Evolutionary conservation across 2,329 filamentous ascomycete genomes (phyloP).

Genomic region (Pseudocercospora macadamiae): DNA sequence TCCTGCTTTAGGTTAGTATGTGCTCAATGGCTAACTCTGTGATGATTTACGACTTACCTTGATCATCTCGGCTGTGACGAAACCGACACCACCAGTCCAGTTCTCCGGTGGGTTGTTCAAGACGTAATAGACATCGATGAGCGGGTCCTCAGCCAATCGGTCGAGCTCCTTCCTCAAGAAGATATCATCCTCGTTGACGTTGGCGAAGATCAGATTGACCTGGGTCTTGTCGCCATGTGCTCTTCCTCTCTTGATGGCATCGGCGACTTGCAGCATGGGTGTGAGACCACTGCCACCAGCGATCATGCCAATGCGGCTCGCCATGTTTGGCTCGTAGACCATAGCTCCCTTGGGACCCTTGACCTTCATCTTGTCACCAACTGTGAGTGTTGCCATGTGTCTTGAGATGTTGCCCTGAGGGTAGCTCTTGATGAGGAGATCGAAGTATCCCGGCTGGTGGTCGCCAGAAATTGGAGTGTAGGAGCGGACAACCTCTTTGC

Average conservation of each 20-base stretch:
- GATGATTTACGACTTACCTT: conserved; percentile 55
- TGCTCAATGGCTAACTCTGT: conserved; percentile 17
- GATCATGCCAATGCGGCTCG: conserved; percentile 95
- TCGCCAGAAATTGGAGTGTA: conserved; percentile 93
- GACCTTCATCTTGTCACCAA: conserved; percentile 88
- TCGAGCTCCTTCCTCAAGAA: conserved; percentile 92
- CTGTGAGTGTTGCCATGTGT: conserved; percentile 78
- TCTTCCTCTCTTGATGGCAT: conserved; percentile 66
- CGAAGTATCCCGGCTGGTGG: conserved; percentile 87
- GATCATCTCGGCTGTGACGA: conserved; percentile 95
- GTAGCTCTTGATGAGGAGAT: conserved; percentile 97
- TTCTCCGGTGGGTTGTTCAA: conserved; percentile 91
- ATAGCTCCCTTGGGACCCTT: conserved; percentile 96
- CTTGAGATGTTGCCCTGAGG: conserved; percentile 97
- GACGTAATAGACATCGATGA: conserved; percentile 90
- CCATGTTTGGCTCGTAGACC: conserved; percentile 97
- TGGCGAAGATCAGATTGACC: conserved; percentile 95
- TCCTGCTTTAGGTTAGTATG: conserved; percentile 53
- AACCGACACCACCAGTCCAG: conserved; percentile 92
- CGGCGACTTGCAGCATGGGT: conserved; percentile 95
- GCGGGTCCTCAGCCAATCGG: conserved; percentile 73
- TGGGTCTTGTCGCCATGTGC: conserved; percentile 71
- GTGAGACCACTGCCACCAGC: conserved; percentile 97
- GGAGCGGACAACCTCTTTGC: conserved; percentile 84
- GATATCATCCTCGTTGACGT: conserved; percentile 91